Base-by-base conservation (phyloP, 371 early-diverging fungal species). In the Syncephalastrum monosporum region DNA sequence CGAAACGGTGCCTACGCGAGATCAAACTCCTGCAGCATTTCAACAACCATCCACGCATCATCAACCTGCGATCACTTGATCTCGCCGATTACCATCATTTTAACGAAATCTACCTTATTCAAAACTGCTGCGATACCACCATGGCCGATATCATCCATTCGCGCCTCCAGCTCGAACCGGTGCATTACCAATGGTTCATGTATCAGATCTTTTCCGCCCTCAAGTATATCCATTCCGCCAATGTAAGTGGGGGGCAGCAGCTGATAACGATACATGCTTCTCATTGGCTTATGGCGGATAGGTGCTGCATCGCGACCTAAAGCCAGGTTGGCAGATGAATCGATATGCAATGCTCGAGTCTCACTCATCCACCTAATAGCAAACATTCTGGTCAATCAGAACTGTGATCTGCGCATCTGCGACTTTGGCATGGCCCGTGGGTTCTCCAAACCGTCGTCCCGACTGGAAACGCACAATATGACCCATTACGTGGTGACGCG, bases 131-230 rank as follows among this genome's bases (percentile, higher is more conserved):
- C 86, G 96, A 95, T 67, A 93, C 96, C 29, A 95, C 93, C 56
- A 74, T 95, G 68, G 91, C 91, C 65, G 95, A 94, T 57, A 91
- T 95, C 56, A 94, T 95, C 61, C 86, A 88, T 46, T 91, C 92
- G 16, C 85, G 86, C 50, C 86, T 92, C 59, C 83, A 85, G 42
- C 72, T 95, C 41, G 92, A 91, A 25, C 92, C 93, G 52, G 88
- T 91, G 4, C 96, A 95, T 68, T 91, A 82, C 68, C 94, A 93
- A 70, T 94, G 93, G 83, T 95, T 95, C 65, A 77, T 94, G 67
- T 95, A 92, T 71, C 96, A 95, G 64, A 76, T 94, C 43, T 87
- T 90, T 62, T 83, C 91, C 5, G 96, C 90, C 4, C 74, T 95
- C 17, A 92, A 95, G 61, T 94, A 88, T 70, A 92, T 95, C 57